Conservation (phyloP, 2,329 filamentous ascomycete genomes). For the Venturia asperata region DNA sequence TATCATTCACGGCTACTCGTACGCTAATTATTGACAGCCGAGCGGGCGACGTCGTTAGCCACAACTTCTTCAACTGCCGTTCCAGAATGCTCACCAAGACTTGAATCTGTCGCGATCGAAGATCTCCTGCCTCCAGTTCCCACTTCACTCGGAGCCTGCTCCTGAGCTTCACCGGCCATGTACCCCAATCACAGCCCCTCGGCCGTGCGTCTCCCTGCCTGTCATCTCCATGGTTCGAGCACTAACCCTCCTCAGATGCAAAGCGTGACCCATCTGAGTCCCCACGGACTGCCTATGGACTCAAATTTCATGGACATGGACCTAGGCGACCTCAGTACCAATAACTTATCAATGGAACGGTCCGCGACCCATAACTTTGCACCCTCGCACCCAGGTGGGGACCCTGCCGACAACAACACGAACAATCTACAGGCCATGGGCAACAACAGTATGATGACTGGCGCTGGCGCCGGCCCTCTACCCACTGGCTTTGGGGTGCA, state of each 20-base stretch:
- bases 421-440: slow-evolving; percentile 23
- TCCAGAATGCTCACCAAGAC: slow-evolving; percentile 5
- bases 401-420: slow-evolving; percentile 26
- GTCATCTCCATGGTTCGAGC: neutral
- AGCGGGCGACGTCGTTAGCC: neutral
- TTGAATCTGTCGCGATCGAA: neutral
- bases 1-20: slow-evolving; percentile 3
- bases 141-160: slow-evolving; percentile 1
- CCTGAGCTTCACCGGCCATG: neutral
- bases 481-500: slow-evolving; percentile 46
- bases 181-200: slow-evolving; percentile 6
- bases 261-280: slow-evolving; percentile 9
- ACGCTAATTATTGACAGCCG: slow-evolving; percentile 7
- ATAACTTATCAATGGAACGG: slow-evolving; percentile 5
- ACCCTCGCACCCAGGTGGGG: slow-evolving; percentile 23
- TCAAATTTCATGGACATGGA: slow-evolving; percentile 9
- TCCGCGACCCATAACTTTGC: slow-evolving; percentile 7
- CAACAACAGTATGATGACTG: slow-evolving; percentile 29
- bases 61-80: neutral
- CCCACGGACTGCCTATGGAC: slow-evolving; percentile 8
- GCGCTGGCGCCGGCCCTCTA: slow-evolving; percentile 48
- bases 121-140: neutral
- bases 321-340: slow-evolving; percentile 5
- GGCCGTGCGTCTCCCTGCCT: slow-evolving; percentile 1
- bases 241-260: slow-evolving; percentile 10